A percentile compares a stretch with the other conserved stretches of the same genome.
These are phyloP conservation scores for Phlebopus sp. DNA, from an alignment of 1,284 basidiomycete species.

Conservation along the genomic window DNA sequence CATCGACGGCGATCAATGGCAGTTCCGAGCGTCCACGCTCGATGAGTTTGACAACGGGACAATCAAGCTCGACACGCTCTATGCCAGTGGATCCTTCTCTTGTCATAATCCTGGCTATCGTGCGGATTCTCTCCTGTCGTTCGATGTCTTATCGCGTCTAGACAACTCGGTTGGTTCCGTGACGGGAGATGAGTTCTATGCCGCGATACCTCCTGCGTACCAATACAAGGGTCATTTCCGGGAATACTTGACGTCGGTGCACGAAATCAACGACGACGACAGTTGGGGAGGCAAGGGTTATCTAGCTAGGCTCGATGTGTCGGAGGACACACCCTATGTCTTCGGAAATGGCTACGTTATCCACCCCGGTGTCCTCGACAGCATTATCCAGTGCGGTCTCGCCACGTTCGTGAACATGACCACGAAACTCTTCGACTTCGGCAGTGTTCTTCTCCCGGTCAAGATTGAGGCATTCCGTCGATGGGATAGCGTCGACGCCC, in stretches of 20 bases:
- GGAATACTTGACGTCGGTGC: slow-evolving; percentile 9
- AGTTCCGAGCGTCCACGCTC: slow-evolving; percentile 12
- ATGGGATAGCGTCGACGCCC: slow-evolving; percentile 10
- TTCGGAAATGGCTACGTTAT: slow-evolving; percentile 9
- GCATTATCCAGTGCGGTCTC: slow-evolving; percentile 11
- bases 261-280: slow-evolving; percentile 4
- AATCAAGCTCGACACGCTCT: slow-evolving; percentile 10
- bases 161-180: slow-evolving; percentile 1
- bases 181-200: slow-evolving; percentile 13
- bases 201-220: slow-evolving; percentile 7
- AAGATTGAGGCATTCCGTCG: slow-evolving; percentile 9
- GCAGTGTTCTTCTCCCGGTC: slow-evolving; percentile 11
- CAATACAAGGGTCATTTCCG: slow-evolving; percentile 12
- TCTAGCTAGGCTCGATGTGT: slow-evolving; percentile 10
- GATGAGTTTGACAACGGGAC: slow-evolving; percentile 6
- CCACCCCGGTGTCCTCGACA: slow-evolving; percentile 12
- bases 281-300: slow-evolving; percentile 12
- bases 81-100: slow-evolving; percentile 11
- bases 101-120: slow-evolving; percentile 8
- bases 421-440: slow-evolving; percentile 12
- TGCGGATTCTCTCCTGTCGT: background rate
- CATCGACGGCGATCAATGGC: slow-evolving; percentile 9
- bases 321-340: slow-evolving; percentile 10
- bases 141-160: slow-evolving; percentile 8
- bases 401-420: slow-evolving; percentile 13